Base-by-base conservation (phyloP, 345 rosid species). In the Capsella bursapastoris region DNA sequence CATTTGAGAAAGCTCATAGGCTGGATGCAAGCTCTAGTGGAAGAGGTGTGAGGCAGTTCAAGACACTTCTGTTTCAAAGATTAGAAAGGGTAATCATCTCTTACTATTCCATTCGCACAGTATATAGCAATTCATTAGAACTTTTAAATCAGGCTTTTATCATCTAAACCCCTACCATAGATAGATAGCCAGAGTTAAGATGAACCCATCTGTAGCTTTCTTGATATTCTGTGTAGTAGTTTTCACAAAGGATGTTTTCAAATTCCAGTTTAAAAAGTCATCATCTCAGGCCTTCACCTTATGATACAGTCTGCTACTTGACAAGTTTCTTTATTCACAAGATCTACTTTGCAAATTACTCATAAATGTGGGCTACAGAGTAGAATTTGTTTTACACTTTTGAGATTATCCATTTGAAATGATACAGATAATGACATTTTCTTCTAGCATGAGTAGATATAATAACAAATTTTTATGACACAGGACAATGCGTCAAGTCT, bases 401-500 rank as follows among this genome's bases (percentile, higher is more conserved):
- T 65, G 43, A 56, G 34, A 28, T n/a, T 34, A 35, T 8, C 29
- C 48, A 40, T 68, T 8, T 60, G 14, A 60, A 13, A 60, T 68
- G 57, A 32, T 52, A 31, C 13, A 15, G 67, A 57, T 61, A 51
- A 4, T 51, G 50, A 56, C 28, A 56, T 18, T 48, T 57, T 32
- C n/a, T 48, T 76, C 60, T 57, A 29, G 45, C 59, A 11, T 69
- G 35, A 53, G 43, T 62, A 18, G 37, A 70, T 32, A 14, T 71
- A 15, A 51, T 71, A 64, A 50, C 25, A 57, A n/a, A 8, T 16
- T 35, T 27, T 15, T 16, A 14, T 2, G 8, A 58, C 22, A 51
- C 86, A 92, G 97, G 99, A 92, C 78, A 85, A 92, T 78, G 97
- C 97, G 3, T 82, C 99, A 41, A 95, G 97, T 85, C 93, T 95